Evolutionary conservation across 1,139 yeast species (phyloP), one percentile per base, ranked within the genome.

Genomic region (Lodderomyces margitis): DNA sequence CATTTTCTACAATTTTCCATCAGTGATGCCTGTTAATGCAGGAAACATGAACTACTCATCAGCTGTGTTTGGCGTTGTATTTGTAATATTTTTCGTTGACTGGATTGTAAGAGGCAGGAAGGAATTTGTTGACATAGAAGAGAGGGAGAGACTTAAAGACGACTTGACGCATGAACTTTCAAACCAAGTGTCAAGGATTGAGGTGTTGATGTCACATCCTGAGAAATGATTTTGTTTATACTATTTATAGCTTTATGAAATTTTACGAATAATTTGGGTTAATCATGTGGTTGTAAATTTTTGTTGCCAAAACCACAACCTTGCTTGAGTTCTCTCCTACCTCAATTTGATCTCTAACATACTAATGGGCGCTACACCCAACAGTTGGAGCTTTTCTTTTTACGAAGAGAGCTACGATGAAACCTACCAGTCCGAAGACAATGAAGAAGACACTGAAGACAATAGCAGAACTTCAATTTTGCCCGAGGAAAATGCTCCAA

Each of bases 41-140:
- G 66, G 65, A 4, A 65, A 65, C 45, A 72, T 73, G 79, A 74
- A 74, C 50, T 73, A 73, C 47, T 73, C 70, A 2, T 57, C 63
- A 34, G 76, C 59, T 7, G 77, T 71, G 5, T 56, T 70, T 42
- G 74, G 58, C 0, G 68, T 62, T 7, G 67, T 57, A 41, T 57
- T 55, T 5, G 35, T 53, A 9, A 67, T 66, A 47, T 57, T 66
- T 45, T 51, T 66, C 1, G 45, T 62, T 17, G 70, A 70, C 49
- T 70, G 75, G 75, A 51, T 56, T 25, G 53, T 59, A 20, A 58
- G 71, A 50, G 80, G 75, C 6, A 58, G 58, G 41, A 51, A 58
- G 30, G 62, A 56, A 37, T 75, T 53, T 45, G 53, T 51, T 25
- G 55, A 61, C 3, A 36, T 52, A 4, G 61, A 57, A 16, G 58